Base-by-base conservation (phyloP, 768 basidiomycete species). In the Suillus alpinus region DNA sequence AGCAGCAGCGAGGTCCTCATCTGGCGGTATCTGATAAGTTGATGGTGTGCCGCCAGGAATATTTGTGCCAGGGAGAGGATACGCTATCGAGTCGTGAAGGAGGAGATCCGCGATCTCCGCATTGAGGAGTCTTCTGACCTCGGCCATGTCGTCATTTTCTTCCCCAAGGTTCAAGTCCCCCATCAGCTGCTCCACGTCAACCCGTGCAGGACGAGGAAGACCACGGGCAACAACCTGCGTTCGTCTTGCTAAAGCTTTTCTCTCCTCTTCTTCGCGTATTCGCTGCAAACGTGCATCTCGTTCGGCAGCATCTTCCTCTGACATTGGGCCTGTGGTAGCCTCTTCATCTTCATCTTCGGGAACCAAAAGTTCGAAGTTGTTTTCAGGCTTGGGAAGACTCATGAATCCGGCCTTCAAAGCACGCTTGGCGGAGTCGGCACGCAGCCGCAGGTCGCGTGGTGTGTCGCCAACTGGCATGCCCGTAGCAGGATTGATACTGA, bases 321-420 rank as follows among this genome's bases (percentile, higher is more conserved):
- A 65, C 69, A 60, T 63, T 65, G 57, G 64, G 8, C 57, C 63
- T 26, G 55, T 65, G 12, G 41, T 75, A 5, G 75, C 80, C 10
- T 80, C 83, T 12, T 85, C 91, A 1, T 55, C 53, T 57, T 94
- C 91, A 18, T 94, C 91, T 65, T 96, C 95, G 2, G 92, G 93
- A 9, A 96, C 87, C 46, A 95, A 83, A 50, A 99, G 78, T 75
- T 98, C 95, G 67, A 98, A 98, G 74, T 98, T 96, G 73, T 98
- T 98, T 77, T 98, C 94, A 0, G 97, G 95, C 65, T 87, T 88
- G 0, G 97, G 97, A 16, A 99, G 80, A 62, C 74, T 87, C 76
- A 82, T 82, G 76, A 98, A 98, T 6, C 89, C 91, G 10, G 86
- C 84, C 66, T 89, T 82, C 56, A 98, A 81, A 0, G 89, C 86